Percentiles rank a stretch among this genome's conserved stretches.
These are phyloP conservation scores for Lachnellula hyalina DNA, from an alignment of 2,329 filamentous ascomycete genomes.

Conservation along the genomic window DNA sequence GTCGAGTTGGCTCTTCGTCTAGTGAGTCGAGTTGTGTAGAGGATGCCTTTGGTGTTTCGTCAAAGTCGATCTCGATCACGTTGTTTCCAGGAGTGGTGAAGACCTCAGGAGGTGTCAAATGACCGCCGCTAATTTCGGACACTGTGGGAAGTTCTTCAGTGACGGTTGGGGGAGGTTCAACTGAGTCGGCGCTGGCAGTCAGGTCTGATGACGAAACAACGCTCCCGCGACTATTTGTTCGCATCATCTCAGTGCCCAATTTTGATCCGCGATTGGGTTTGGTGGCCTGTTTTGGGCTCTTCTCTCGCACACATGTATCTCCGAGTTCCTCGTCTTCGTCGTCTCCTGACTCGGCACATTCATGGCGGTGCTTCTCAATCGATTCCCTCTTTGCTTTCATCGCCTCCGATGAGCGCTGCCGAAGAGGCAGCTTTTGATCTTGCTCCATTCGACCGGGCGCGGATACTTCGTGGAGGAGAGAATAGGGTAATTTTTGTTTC, in stretches of 20 bases:
- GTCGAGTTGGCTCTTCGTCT: conserved; percentile 28
- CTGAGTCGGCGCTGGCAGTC: conserved; percentile 16
- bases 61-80: conserved; percentile 21
- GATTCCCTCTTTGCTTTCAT: conserved; percentile 70
- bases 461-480: conserved; percentile 55
- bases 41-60: conserved; percentile 26
- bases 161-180: conserved; percentile 27
- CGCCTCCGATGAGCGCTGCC: conserved; percentile 66
- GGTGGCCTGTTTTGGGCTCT: conserved; percentile 44
- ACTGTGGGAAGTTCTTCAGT: conserved; percentile 23
- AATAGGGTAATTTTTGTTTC: conserved; percentile 44
- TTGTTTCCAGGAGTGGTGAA: conserved; percentile 19
- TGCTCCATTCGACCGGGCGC: conserved; percentile 57
- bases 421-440: conserved; percentile 33
- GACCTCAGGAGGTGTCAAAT: conserved; percentile 25
- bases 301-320: conserved; percentile 36
- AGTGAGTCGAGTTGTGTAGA: conserved; percentile 13
- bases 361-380: conserved; percentile 64
- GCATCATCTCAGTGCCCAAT: conserved; percentile 95
- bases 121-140: conserved; percentile 22
- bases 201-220: conserved; percentile 38
- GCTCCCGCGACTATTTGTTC: conserved; percentile 90
- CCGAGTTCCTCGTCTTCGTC: conserved; percentile 93
- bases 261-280: conserved; percentile 74
- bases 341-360: conserved; percentile 82